phyloP scores from a whole-genome alignment of 768 basidiomycete species.

The Macrocybe gigantea region DNA sequence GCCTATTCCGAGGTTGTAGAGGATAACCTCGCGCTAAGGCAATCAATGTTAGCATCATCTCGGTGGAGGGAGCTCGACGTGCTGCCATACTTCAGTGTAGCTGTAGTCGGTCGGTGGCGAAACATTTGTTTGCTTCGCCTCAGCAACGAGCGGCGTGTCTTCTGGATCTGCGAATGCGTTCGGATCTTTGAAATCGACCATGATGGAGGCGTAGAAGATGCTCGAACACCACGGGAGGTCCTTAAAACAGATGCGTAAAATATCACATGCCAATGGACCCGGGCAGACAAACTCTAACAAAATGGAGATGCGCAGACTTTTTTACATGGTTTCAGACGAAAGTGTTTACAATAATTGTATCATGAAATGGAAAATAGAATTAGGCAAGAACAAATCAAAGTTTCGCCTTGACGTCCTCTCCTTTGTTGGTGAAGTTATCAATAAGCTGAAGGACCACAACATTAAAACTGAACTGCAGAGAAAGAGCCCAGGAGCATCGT shows the following conservation, averaged over 20 bases:
- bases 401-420: slow-evolving; percentile 41
- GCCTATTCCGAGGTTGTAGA: slow-evolving; percentile 94
- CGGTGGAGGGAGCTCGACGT: background rate
- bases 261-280: too few relatives aligned
- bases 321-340: too few relatives aligned
- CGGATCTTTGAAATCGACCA: slow-evolving; percentile 35
- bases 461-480: background rate
- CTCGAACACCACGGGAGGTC: background rate
- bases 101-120: slow-evolving; percentile 51
- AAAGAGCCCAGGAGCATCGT: slow-evolving; percentile 11
- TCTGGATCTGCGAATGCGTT: slow-evolving; percentile 66
- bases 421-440: slow-evolving; percentile 48
- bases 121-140: slow-evolving; percentile 64
- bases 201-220: slow-evolving; percentile 8
- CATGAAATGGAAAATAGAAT: background rate
- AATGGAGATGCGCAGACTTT: too few relatives aligned
- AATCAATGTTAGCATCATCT: background rate
- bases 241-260: too few relatives aligned
- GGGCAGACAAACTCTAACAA: too few relatives aligned
- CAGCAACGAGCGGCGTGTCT: slow-evolving; percentile 75
- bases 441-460: slow-evolving; percentile 25
- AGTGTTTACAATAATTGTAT: background rate
- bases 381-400: slow-evolving; percentile 26
- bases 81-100: slow-evolving; percentile 58
- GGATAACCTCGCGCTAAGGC: slow-evolving; percentile 69